Evolutionary conservation across 768 basidiomycete species (phyloP).

Genomic region (Tylopilus intermedius): DNA sequence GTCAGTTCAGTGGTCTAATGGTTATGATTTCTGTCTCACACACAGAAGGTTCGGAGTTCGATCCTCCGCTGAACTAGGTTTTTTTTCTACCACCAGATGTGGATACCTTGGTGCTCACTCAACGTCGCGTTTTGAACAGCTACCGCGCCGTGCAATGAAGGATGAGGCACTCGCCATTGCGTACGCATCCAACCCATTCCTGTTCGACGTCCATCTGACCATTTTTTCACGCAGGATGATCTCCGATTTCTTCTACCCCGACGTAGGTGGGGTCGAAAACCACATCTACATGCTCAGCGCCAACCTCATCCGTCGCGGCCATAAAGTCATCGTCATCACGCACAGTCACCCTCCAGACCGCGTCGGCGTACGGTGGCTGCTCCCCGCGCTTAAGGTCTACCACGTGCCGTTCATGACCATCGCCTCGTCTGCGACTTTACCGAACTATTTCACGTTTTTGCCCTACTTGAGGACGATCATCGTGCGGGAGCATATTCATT

Average conservation of each 20-base stretch:
- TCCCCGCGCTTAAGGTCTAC: slow-evolving; percentile 87
- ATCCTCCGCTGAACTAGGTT: slow-evolving; percentile 33
- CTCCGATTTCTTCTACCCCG: slow-evolving; percentile 93
- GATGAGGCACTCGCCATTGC: slow-evolving; percentile 28
- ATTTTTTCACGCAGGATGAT: slow-evolving; percentile 64
- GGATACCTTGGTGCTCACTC: too few species aligned
- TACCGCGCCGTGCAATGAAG: slow-evolving; percentile 17
- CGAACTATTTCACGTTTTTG: slow-evolving; percentile 87
- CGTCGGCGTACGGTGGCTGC: slow-evolving; percentile 84
- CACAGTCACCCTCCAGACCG: slow-evolving; percentile 86
- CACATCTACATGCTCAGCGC: slow-evolving; percentile 92
- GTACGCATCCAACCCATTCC: slow-evolving; percentile 11
- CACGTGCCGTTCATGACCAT: slow-evolving; percentile 88
- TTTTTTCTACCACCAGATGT: slow-evolving; percentile 8
- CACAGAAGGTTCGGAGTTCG: slow-evolving; percentile 36
- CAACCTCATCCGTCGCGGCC: slow-evolving; percentile 74
- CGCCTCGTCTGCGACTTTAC: slow-evolving; percentile 87
- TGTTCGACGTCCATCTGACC: neutral
- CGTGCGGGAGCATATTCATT: slow-evolving; percentile 75
- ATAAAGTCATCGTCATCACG: slow-evolving; percentile 93
- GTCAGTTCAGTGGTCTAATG: slow-evolving; percentile 9
- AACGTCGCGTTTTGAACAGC: neutral
- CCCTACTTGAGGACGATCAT: slow-evolving; percentile 90
- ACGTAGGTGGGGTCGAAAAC: slow-evolving; percentile 92
- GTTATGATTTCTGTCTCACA: slow-evolving; percentile 37